These are phyloP conservation scores for Thuidium tamariscinum DNA, from an alignment of 225 moss, liverwort and hornwort genomes.

Conservation along the genomic window DNA sequence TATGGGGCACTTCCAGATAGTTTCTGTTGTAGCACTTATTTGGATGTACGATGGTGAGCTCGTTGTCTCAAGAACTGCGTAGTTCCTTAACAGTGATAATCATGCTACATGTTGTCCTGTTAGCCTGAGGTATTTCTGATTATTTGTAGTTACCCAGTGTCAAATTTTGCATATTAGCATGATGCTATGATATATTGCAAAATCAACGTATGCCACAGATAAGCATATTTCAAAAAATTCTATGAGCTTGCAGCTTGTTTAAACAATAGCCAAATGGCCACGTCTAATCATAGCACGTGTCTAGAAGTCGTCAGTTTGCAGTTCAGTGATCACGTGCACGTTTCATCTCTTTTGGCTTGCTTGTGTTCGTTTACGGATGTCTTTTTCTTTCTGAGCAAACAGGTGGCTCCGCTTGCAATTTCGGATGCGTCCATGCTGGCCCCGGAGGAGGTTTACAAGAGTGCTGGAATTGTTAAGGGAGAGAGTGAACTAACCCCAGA, in stretches of 20 bases:
- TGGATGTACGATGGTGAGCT: neutral
- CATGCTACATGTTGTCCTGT: neutral
- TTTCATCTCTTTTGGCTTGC: neutral
- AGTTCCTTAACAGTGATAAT: neutral
- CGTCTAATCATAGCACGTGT: neutral
- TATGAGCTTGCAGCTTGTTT: neutral
- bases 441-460: slow-evolving; percentile 89
- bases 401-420: slow-evolving; percentile 84
- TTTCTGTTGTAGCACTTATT: neutral
- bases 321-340: neutral
- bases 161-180: slow-evolving; percentile 5
- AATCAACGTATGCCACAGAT: neutral
- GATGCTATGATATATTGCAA: neutral
- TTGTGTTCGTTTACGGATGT: neutral
- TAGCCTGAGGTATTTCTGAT: neutral
- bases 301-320: neutral
- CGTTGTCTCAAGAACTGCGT: no score
- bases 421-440: slow-evolving; percentile 96
- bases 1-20: neutral
- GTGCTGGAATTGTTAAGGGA: slow-evolving; percentile 62
- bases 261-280: neutral
- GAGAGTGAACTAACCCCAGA: slow-evolving; percentile 77
- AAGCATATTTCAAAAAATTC: neutral
- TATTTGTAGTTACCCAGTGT: neutral
- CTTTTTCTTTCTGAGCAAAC: neutral